A percentile compares a stretch with the other conserved stretches of the same genome.
Evolutionary conservation across 1,284 basidiomycete genomes (phyloP).

Genomic region (Tilletia caries): DNA sequence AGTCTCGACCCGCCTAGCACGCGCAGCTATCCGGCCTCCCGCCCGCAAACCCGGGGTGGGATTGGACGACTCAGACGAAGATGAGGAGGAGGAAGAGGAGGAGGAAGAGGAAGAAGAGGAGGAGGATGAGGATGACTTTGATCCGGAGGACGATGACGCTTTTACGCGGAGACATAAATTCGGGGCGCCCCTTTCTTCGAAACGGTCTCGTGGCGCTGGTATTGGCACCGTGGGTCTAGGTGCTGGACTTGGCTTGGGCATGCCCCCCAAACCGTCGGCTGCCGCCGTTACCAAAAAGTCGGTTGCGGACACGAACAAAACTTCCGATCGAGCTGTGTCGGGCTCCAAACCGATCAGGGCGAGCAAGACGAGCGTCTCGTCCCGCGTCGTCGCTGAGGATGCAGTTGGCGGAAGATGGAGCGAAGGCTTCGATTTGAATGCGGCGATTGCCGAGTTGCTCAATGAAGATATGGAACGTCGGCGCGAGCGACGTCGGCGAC

Average conservation of each 20-base stretch:
- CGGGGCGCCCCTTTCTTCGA: neutral
- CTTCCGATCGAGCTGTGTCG: neutral
- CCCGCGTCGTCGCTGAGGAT: slow-evolving; percentile 15
- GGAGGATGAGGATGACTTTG: slow-evolving; percentile 9
- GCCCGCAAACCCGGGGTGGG: neutral
- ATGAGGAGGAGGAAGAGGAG: neutral
- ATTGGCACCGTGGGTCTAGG: slow-evolving; percentile 2
- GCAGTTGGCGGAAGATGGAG: slow-evolving; percentile 28
- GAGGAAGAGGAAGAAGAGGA: neutral
- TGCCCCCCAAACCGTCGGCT: neutral
- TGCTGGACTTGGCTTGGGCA: neutral
- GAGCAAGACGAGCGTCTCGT: neutral
- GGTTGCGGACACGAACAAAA: neutral
- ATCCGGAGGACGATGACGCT: slow-evolving; percentile 6
- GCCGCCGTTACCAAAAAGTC: neutral
- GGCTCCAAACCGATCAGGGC: neutral
- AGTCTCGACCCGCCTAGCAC: neutral
- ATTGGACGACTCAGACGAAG: slow-evolving; percentile 16
- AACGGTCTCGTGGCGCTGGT: neutral
- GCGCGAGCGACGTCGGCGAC: slow-evolving; percentile 16
- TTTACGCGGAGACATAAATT: slow-evolving; percentile 6
- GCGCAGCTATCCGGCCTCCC: neutral
- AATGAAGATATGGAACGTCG: slow-evolving; percentile 38
- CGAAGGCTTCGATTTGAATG: slow-evolving; percentile 44
- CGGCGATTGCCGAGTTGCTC: slow-evolving; percentile 43